These are phyloP conservation scores for Candida palmyrensis DNA, from an alignment of 805 yeast species.

Conservation along the genomic window DNA sequence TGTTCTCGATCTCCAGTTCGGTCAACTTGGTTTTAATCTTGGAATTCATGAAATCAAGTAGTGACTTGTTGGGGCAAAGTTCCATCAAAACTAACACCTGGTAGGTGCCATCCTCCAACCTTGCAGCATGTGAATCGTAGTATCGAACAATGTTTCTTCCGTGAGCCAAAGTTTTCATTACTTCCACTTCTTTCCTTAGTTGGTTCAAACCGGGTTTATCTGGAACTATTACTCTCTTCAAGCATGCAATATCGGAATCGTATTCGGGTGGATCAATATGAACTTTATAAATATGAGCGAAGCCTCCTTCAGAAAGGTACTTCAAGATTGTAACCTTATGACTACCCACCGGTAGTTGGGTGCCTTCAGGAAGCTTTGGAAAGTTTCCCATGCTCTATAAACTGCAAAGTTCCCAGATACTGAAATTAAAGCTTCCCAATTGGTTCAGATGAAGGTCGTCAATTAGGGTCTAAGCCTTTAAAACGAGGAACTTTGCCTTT, in stretches of 20 bases:
- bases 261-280: constrained; percentile 44
- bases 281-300: constrained; percentile 74
- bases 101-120: constrained; percentile 49
- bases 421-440: too few species aligned
- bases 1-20: constrained; percentile 72
- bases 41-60: constrained; percentile 88
- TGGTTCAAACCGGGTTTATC: constrained; percentile 63
- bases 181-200: constrained; percentile 71
- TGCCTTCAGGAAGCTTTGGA: constrained; percentile 32
- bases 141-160: constrained; percentile 61
- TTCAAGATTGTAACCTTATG: constrained; percentile 31
- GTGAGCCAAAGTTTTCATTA: constrained; percentile 60
- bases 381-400: constrained; percentile 22
- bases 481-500: too few species aligned
- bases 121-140: constrained; percentile 72
- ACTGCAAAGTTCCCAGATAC: too few species aligned
- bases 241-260: constrained; percentile 51
- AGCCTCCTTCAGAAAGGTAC: constrained; percentile 56
- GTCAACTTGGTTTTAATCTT: constrained; percentile 72
- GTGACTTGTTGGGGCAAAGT: constrained; percentile 79
- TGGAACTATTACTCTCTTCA: constrained; percentile 70
- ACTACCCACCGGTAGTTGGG: constrained; percentile 35
- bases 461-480: too few species aligned
- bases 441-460: too few species aligned
- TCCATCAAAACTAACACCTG: constrained; percentile 94